Conservation (phyloP, 495 filamentous ascomycete genomes). For the Cercophora newfieldiana region DNA sequence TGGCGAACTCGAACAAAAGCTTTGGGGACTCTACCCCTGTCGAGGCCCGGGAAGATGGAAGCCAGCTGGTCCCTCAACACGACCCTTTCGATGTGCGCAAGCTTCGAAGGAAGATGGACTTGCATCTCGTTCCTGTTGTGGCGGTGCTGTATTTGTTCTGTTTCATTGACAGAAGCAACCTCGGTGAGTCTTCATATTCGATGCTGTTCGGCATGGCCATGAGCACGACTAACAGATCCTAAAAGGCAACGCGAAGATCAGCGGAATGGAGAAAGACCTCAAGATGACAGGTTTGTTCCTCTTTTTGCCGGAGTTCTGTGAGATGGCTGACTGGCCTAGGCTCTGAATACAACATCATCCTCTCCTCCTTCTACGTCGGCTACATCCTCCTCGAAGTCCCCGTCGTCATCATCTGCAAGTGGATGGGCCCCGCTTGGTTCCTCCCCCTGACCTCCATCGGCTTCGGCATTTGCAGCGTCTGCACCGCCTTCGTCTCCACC, state of each 20-base stretch:
- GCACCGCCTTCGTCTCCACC: constrained; percentile 66
- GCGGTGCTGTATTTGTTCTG: neutral
- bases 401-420: constrained; percentile 65
- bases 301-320: neutral
- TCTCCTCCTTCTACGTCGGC: constrained; percentile 65
- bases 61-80: too few relatives aligned
- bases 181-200: constrained; percentile 12
- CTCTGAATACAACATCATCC: constrained; percentile 60
- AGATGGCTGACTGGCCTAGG: constrained; percentile 25
- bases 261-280: constrained; percentile 58
- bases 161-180: neutral
- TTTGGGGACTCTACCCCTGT: too few relatives aligned
- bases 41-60: too few relatives aligned
- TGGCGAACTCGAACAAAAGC: too few relatives aligned
- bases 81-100: too few relatives aligned
- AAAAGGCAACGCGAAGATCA: constrained; percentile 36
- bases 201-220: neutral
- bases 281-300: constrained; percentile 38
- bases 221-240: neutral
- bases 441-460: constrained; percentile 47
- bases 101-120: neutral
- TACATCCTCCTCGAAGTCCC: constrained; percentile 72
- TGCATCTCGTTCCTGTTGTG: neutral
- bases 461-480: constrained; percentile 36
- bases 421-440: constrained; percentile 56